These are phyloP conservation scores for Parachaetomium inaequale DNA, from an alignment of 495 filamentous ascomycete species.

Conservation along the genomic window DNA sequence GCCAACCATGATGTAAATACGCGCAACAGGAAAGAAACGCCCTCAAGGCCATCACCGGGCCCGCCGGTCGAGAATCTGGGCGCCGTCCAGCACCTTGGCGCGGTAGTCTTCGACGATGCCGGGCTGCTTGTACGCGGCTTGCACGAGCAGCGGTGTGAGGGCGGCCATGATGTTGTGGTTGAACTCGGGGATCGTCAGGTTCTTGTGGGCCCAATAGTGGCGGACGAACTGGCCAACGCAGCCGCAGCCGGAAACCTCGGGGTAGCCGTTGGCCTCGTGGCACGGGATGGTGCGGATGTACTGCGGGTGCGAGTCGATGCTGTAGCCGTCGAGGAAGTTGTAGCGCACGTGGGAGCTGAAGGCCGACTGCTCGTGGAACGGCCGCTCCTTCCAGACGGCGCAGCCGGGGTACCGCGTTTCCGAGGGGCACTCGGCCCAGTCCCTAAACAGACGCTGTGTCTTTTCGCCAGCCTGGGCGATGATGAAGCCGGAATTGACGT, in stretches of 20 bases:
- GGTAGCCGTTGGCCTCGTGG: constrained; percentile 32
- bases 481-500: constrained; percentile 35
- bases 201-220: constrained; percentile 32
- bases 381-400: constrained; percentile 23
- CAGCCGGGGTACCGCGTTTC: constrained; percentile 32
- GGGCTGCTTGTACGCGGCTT: constrained; percentile 17
- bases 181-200: constrained; percentile 22
- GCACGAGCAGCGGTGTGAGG: constrained; percentile 24
- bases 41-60: background rate
- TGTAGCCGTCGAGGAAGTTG: constrained; percentile 30
- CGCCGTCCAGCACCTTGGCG: constrained; percentile 20
- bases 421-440: constrained; percentile 32
- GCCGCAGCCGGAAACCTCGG: constrained; percentile 18
- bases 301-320: constrained; percentile 22
- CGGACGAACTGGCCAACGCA: constrained; percentile 29
- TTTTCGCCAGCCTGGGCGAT: constrained; percentile 29
- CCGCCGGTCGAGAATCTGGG: constrained; percentile 12
- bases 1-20: background rate
- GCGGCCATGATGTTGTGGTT: constrained; percentile 24
- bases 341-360: constrained; percentile 33
- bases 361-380: constrained; percentile 32
- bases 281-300: constrained; percentile 29
- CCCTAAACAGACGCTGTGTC: constrained; percentile 29
- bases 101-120: constrained; percentile 22
- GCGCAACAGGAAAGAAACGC: background rate